phyloP scores from a whole-genome alignment of 306 rosid species.

The Delonix regia region DNA sequence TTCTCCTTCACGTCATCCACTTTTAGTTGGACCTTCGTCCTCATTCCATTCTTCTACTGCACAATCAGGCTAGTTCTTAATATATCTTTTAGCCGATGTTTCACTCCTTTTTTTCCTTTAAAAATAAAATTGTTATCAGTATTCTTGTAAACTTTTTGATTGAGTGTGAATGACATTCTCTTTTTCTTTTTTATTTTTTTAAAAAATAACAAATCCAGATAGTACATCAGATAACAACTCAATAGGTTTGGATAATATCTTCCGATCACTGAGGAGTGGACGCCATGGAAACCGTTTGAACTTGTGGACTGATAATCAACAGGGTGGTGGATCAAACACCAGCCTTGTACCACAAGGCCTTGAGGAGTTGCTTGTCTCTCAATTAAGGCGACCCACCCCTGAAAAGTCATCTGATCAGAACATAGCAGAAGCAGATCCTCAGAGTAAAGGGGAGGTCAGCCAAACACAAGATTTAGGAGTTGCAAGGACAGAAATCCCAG shows the following conservation, averaged over 20 bases:
- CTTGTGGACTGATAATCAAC: slow-evolving; percentile 84
- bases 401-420: slow-evolving; percentile 65
- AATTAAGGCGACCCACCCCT: slow-evolving; percentile 72
- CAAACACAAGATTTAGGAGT: slow-evolving; percentile 58
- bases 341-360: slow-evolving; percentile 79
- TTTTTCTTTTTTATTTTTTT: not conserved
- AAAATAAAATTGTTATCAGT: not conserved
- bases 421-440: slow-evolving; percentile 46
- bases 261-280: slow-evolving; percentile 88
- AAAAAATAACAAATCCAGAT: slow-evolving; percentile 43
- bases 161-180: not conserved
- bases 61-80: slow-evolving; percentile 60
- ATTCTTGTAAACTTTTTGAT: not conserved
- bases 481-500: slow-evolving; percentile 54
- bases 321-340: slow-evolving; percentile 70
- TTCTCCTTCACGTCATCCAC: slow-evolving; percentile 86
- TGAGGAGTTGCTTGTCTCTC: slow-evolving; percentile 87
- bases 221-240: slow-evolving; percentile 62
- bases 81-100: slow-evolving; percentile 6
- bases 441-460: slow-evolving; percentile 50
- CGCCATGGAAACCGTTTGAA: slow-evolving; percentile 92
- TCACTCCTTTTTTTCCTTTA: not conserved
- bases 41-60: slow-evolving; percentile 55
- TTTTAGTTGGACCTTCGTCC: slow-evolving; percentile 76
- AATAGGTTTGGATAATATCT: slow-evolving; percentile 76